Evolutionary conservation across 2,329 filamentous ascomycete species (phyloP), one percentile per base, ranked within the genome.

Genomic region (Didymellaceae sp.): DNA sequence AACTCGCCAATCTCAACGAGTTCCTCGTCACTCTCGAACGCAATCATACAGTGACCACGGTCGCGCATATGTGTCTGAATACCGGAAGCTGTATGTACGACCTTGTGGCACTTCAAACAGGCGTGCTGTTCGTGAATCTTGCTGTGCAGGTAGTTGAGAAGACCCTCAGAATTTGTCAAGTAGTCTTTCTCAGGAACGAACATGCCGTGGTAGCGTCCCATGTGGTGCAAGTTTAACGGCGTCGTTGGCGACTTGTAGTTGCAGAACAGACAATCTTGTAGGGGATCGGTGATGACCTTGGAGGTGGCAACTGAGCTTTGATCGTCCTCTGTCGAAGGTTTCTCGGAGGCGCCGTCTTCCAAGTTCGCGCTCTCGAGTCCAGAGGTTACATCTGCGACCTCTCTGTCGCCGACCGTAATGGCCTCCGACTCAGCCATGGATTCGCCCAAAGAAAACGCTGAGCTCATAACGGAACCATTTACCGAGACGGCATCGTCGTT

Each of bases 11-110:
- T 90, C 47, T 95, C 91, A 22, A 97, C 82, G 77, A 97, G 91
- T 68, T 97, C 91, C 26, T 89, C 87, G 69, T 97, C 90, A 0
- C 86, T 88, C 42, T 87, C 86, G 72, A 93, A 99, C 0, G 91
- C 92, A 62, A 99, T 95, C 83, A 92, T 96, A 82, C 93, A 97
- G 75, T 99, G 94, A 1, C 91, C 89, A 70, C 91, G 93, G 72
- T 99, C 94, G 34, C 91, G 87, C 94, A 99, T 99, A 72, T 99
- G 94, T 0, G 92, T 97, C 70, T 97, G 92, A 20, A 92, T 85
- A 14, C 90, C 93, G 49, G 87, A 86, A 0, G 88, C 81, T 10
- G 87, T 92, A 56, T 87, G 84, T 69, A 94, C 90, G 33, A 87
- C 74, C 73, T 94, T 95, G 69, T 89, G 87, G 71, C 94, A 99